phyloP scores from a whole-genome alignment of 1,284 basidiomycete species.

The Cerrena zonata region DNA sequence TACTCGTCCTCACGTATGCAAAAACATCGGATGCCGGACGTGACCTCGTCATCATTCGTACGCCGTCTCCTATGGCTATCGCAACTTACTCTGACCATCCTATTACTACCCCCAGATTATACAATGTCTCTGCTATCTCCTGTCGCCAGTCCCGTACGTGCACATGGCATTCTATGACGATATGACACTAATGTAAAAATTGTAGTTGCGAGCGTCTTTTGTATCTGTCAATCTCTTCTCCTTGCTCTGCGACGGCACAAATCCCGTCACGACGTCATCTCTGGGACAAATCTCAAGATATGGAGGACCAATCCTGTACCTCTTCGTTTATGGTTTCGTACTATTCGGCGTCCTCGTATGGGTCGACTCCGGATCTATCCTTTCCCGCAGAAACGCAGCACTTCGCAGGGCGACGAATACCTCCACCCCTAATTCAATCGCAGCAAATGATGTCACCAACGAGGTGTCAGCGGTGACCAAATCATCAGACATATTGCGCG shows the following conservation, averaged over 20 bases:
- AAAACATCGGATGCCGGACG: slow-evolving; percentile 47
- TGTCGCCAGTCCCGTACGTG: slow-evolving; percentile 62
- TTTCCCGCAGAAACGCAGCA: slow-evolving; percentile 25
- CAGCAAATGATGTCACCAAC: slow-evolving; percentile 42
- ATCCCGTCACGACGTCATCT: slow-evolving; percentile 40
- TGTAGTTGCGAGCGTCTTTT: slow-evolving; percentile 55
- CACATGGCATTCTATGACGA: not conserved
- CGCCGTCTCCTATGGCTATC: slow-evolving; percentile 12
- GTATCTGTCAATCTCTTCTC: slow-evolving; percentile 76
- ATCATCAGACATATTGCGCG: slow-evolving; percentile 54
- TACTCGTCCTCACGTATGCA: slow-evolving; percentile 67
- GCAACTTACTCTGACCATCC: not conserved
- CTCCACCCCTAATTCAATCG: slow-evolving; percentile 1
- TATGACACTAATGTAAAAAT: not conserved
- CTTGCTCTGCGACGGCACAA: slow-evolving; percentile 60
- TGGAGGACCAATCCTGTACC: slow-evolving; percentile 73
- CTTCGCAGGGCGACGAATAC: slow-evolving; percentile 4
- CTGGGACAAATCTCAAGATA: slow-evolving; percentile 54
- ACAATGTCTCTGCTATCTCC: slow-evolving; percentile 64
- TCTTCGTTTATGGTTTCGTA: slow-evolving; percentile 51
- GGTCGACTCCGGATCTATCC: slow-evolving; percentile 53
- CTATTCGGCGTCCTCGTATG: slow-evolving; percentile 55
- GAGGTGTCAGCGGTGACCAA: slow-evolving; percentile 47
- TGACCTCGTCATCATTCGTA: slow-evolving; percentile 58
- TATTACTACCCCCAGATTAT: slow-evolving; percentile 45